Evolutionary conservation across 441 rosid genomes (phyloP).

Genomic region (Oxalis stricta): DNA sequence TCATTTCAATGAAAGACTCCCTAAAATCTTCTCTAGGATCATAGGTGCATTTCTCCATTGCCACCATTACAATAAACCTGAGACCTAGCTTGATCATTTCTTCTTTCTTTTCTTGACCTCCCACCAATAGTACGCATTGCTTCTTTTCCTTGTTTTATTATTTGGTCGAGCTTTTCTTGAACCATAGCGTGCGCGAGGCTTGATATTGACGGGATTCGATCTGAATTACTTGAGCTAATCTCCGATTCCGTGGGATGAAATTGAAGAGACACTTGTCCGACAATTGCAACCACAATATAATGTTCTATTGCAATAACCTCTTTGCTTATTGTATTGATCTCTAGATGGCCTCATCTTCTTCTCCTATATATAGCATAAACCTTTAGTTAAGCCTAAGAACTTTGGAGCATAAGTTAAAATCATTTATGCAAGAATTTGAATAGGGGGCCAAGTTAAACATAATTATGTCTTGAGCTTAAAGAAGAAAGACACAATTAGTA

Average conservation of each 20-base stretch:
- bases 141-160: conserved; percentile 56
- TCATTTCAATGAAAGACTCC: conserved; percentile 80
- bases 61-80: conserved; percentile 68
- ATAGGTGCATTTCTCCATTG: conserved; percentile 61
- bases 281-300: conserved; percentile 63
- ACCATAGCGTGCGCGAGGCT: conserved; percentile 84
- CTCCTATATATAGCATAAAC: not conserved
- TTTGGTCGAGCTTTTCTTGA: conserved; percentile 76
- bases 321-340: conserved; percentile 29
- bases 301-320: conserved; percentile 32
- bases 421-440: conserved; percentile 29
- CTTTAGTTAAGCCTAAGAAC: conserved; percentile 17
- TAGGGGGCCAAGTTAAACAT: conserved; percentile 31
- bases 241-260: conserved; percentile 42
- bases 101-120: conserved; percentile 18
- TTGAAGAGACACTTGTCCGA: conserved; percentile 61
- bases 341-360: conserved; percentile 25
- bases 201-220: conserved; percentile 42
- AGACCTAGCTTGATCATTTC: conserved; percentile 19
- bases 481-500: conserved; percentile 8
- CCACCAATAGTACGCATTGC: conserved; percentile 25
- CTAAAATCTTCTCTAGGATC: conserved; percentile 79
- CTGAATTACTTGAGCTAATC: conserved; percentile 28
- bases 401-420: conserved; percentile 16
- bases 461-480: conserved; percentile 32